Base-by-base conservation (phyloP, 257 asterid genomes). In the Phtheirospermum japonicum region DNA sequence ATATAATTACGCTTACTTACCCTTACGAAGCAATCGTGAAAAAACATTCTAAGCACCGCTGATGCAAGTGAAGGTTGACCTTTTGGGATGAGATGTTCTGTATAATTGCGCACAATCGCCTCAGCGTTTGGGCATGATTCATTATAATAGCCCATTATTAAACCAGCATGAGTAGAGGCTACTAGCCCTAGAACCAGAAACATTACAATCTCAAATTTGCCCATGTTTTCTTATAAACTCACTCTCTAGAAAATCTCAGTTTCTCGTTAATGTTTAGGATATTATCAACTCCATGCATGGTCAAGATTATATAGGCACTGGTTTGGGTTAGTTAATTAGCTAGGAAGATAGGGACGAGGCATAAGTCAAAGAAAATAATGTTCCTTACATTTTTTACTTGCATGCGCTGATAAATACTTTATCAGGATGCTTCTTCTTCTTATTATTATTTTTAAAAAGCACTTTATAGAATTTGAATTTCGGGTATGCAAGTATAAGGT, bases 21-120 rank as follows among this genome's bases (percentile, higher is more conserved):
- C 60, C 40, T 7, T 5, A 55, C 60, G 40, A 55, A 55, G 12
- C 60, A 55, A 28, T 55, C 60, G 39, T 55, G 60, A 31, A 55
- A 55, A 9, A 28, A 39, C 19, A 55, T 0, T 31, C 60, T 12
- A 3, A 55, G 60, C 3, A 55, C 18, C 11, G 60, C 5, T 11
- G 60, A 10, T 7, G 60, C 60, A n/a, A 30, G 19, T 28, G 60
- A 11, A 6, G 60, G 40, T 4, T 18, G 1, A 23, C 28, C 40
- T 5, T 12, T 31, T n/a, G 57, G 33, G 33, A 55, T 28, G 40
- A 11, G 37, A 1, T 0, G 4, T 1, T 1, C 5, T 19, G 13
- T 18, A 6, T 26, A 13, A 3, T 30, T 19, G 2, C 4, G 14
- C 18, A 55, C 40, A n/a, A 55, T 28, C 10, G 5, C 13, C 40